A percentile compares a stretch with the other conserved stretches of the same genome.
These are phyloP conservation scores for Grosmannia huntii DNA, from an alignment of 2,329 filamentous ascomycete species.

Conservation along the genomic window DNA sequence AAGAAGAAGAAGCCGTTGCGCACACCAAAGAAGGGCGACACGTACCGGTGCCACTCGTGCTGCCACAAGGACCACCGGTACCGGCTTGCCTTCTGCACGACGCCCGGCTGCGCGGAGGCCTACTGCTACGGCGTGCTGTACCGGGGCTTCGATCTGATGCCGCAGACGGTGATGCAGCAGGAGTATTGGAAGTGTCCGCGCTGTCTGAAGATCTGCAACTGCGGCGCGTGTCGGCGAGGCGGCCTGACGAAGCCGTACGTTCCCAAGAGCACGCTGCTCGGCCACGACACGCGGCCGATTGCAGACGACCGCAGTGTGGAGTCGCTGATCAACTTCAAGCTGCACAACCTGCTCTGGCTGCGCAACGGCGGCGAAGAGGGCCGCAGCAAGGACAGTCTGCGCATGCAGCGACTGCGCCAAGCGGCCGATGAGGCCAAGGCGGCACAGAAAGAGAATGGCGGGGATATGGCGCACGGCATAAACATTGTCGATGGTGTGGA, in stretches of 20 bases:
- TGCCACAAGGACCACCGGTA: slow-evolving; percentile 67
- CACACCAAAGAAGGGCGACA: slow-evolving; percentile 40
- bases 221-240: slow-evolving; percentile 58
- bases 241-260: slow-evolving; percentile 64
- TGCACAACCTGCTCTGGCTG: slow-evolving; percentile 80
- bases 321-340: slow-evolving; percentile 76
- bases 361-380: slow-evolving; percentile 45
- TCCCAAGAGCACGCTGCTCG: slow-evolving; percentile 76
- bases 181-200: slow-evolving; percentile 80
- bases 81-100: slow-evolving; percentile 71
- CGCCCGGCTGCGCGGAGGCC: slow-evolving; percentile 51
- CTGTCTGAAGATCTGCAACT: slow-evolving; percentile 79
- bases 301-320: slow-evolving; percentile 88
- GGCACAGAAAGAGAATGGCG: slow-evolving; percentile 21
- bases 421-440: slow-evolving; percentile 46
- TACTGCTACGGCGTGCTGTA: slow-evolving; percentile 95
- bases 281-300: slow-evolving; percentile 80
- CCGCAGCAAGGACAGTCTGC: slow-evolving; percentile 41
- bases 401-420: slow-evolving; percentile 43
- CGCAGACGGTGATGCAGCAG: slow-evolving; percentile 67
- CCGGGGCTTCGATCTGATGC: slow-evolving; percentile 82
- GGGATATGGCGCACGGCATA: background rate
- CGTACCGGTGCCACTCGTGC: slow-evolving; percentile 68
- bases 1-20: slow-evolving; percentile 46
- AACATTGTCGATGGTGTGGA: background rate